A percentile compares a stretch with the other conserved stretches of the same genome.
Conservation (phyloP, 2,329 filamentous ascomycete genomes). For the Epichloe brachyelytri region DNA sequence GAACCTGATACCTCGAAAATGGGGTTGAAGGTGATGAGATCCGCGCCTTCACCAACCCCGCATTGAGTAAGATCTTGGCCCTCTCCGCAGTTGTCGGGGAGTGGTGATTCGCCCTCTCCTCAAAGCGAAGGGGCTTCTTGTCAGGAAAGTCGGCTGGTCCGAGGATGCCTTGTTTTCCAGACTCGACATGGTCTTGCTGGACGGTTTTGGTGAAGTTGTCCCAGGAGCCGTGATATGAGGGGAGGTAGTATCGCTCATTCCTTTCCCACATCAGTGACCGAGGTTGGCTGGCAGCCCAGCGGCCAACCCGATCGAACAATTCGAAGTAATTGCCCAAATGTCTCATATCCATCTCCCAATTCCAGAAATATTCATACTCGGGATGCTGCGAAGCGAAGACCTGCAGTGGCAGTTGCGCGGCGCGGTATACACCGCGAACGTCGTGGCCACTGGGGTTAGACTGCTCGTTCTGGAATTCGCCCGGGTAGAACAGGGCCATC, state of each 20-base stretch:
- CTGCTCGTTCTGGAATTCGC: conserved; percentile 56
- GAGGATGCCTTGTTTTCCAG: conserved; percentile 47
- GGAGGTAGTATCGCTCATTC: conserved; percentile 64
- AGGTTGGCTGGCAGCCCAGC: conserved; percentile 56
- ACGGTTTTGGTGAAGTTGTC: conserved; percentile 58
- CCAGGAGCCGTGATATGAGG: conserved; percentile 55
- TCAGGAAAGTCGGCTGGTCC: conserved; percentile 48
- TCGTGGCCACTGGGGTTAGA: conserved; percentile 42
- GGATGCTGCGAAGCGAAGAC: conserved; percentile 50
- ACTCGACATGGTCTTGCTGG: conserved; percentile 42
- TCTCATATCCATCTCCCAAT: conserved; percentile 58
- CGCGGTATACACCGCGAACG: conserved; percentile 58
- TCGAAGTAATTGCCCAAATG: conserved; percentile 58
- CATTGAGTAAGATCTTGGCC: conserved; percentile 40
- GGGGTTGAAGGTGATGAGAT: conserved; percentile 66
- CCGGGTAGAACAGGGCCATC: conserved; percentile 66
- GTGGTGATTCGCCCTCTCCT: conserved; percentile 39
- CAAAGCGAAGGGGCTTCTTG: conserved; percentile 32
- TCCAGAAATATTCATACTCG: conserved; percentile 56
- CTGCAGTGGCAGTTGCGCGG: conserved; percentile 49
- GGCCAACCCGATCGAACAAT: conserved; percentile 52
- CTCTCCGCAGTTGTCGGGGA: conserved; percentile 41
- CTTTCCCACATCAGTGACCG: conserved; percentile 68
- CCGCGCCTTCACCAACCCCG: conserved; percentile 58
- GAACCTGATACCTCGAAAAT: conserved; percentile 60